Evolutionary conservation across 2,329 filamentous ascomycete species (phyloP), one percentile per base, ranked within the genome.

Genomic region (Cytospora piceae): DNA sequence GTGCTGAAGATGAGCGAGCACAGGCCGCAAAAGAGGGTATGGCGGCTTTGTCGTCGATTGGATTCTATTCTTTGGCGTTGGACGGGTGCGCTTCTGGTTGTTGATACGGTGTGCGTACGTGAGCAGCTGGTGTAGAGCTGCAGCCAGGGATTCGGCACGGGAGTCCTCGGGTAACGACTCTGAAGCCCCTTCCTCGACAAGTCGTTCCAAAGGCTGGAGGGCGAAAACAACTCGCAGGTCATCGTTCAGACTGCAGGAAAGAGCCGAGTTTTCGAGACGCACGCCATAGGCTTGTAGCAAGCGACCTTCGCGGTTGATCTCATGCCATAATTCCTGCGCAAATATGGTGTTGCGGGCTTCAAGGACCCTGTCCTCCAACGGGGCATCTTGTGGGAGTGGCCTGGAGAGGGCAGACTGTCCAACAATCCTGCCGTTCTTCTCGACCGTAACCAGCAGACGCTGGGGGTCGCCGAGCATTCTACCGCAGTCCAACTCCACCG

Each of bases 291-390:
- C 87, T 3, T 89, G 83, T 27, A 97, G 81, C 0, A 84, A 83
- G 20, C 93, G 89, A 0, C 91, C 88, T 77, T 99, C 95, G 22
- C 92, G 85, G 61, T 90, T 89, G 67, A 98, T 82, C 77, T 99
- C 95, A 71, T 96, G 89, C 84, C 93, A 97, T 1, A 99, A 80
- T 74, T 99, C 95, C 73, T 94, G 89, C 32, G 91, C 88, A 71
- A 92, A 93, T 24, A 94, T 83, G 58, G 90, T 92, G 75, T 95
- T 90, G 64, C 92, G 85, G 2, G 92, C 90, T 71, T 91, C 86
- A 22, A 89, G 85, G 37, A 96, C 91, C 12, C 88, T 84, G 34
- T 87, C 82, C 70, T 92, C 87, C 11, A 94, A 79, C 1, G 85
- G 81, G 2, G 83, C 81, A 46, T 89, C 84, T 42, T 86, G 82